Percentiles rank a stretch among this genome's conserved stretches.
These are phyloP conservation scores for Vigna angularis DNA, from an alignment of 306 rosid genomes.

Conservation along the genomic window DNA sequence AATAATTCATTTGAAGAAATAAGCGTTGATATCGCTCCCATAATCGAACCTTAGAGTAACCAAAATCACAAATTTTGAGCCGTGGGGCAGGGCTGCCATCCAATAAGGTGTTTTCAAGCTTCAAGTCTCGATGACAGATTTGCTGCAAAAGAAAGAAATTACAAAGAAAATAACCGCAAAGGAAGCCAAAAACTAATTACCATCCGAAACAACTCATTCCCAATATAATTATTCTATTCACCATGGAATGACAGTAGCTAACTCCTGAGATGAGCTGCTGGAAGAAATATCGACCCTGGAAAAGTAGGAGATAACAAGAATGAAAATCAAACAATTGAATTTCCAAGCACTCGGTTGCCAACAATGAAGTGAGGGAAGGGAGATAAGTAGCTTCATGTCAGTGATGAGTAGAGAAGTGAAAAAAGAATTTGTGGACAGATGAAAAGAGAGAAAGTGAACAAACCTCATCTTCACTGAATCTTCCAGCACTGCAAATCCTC, in stretches of 20 bases:
- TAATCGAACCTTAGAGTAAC: slow-evolving; percentile 78
- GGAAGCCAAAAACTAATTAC: slow-evolving; percentile 21
- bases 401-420: neutral
- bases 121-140: slow-evolving; percentile 89
- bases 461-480: slow-evolving; percentile 93
- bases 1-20: slow-evolving; percentile 37
- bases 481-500: slow-evolving; percentile 78
- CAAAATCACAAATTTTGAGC: slow-evolving; percentile 89
- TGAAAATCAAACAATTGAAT: slow-evolving; percentile 33
- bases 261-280: slow-evolving; percentile 97
- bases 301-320: slow-evolving; percentile 33
- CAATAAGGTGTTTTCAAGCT: slow-evolving; percentile 82
- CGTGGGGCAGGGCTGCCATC: slow-evolving; percentile 93
- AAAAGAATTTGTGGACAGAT: neutral
- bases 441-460: neutral
- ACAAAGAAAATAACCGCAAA: slow-evolving; percentile 15
- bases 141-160: slow-evolving; percentile 57
- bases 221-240: slow-evolving; percentile 23
- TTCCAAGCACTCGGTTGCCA: slow-evolving; percentile 28
- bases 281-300: slow-evolving; percentile 89
- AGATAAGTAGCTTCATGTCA: neutral
- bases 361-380: neutral
- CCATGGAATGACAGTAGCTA: slow-evolving; percentile 84
- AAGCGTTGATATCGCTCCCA: slow-evolving; percentile 30
- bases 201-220: neutral